phyloP scores from a whole-genome alignment of 805 yeast genomes.

The Cyberlindnera samutprakarnensis region DNA sequence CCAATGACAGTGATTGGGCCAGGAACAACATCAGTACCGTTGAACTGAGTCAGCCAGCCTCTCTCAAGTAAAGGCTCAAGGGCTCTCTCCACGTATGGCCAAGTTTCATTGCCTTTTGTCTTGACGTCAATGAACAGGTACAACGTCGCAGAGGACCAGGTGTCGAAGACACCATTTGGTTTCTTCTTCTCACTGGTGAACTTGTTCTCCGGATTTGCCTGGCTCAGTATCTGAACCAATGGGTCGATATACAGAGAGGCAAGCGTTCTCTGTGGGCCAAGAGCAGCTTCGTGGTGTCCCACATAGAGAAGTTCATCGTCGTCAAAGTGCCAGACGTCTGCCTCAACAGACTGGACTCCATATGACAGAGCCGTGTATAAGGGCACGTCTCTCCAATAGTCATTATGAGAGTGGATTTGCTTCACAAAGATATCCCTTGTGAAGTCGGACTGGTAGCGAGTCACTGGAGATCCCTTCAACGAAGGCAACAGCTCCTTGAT shows the following conservation, averaged over 20 bases:
- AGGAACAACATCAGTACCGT: constrained; percentile 27
- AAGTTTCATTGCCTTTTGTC: constrained; percentile 40
- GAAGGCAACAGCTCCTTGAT: constrained; percentile 14
- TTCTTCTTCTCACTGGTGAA: constrained; percentile 12
- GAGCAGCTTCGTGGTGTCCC: constrained; percentile 52
- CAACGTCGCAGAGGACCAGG: constrained; percentile 41
- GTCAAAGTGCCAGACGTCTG: constrained; percentile 50
- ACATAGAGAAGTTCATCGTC: constrained; percentile 40
- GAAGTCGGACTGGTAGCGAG: constrained; percentile 15
- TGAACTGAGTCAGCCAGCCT: constrained; percentile 43
- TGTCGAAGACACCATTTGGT: constrained; percentile 35
- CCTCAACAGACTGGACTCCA: constrained; percentile 58
- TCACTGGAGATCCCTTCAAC: constrained; percentile 9
- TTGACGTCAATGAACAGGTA: constrained; percentile 63
- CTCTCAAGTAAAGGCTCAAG: constrained; percentile 43
- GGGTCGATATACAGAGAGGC: constrained; percentile 50
- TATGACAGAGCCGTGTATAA: constrained; percentile 44
- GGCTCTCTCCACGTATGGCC: constrained; percentile 38
- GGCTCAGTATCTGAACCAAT: constrained; percentile 37
- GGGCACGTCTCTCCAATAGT: constrained; percentile 60
- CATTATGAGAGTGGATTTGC: constrained; percentile 63
- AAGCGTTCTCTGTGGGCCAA: constrained; percentile 41
- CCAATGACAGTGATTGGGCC: constrained; percentile 61
- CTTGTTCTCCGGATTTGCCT: constrained; percentile 32
- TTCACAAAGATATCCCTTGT: constrained; percentile 21